Percentiles rank a stretch among this genome's conserved stretches.
Conservation (phyloP, 805 yeast species). For the Sporopachydermia lactativora region DNA sequence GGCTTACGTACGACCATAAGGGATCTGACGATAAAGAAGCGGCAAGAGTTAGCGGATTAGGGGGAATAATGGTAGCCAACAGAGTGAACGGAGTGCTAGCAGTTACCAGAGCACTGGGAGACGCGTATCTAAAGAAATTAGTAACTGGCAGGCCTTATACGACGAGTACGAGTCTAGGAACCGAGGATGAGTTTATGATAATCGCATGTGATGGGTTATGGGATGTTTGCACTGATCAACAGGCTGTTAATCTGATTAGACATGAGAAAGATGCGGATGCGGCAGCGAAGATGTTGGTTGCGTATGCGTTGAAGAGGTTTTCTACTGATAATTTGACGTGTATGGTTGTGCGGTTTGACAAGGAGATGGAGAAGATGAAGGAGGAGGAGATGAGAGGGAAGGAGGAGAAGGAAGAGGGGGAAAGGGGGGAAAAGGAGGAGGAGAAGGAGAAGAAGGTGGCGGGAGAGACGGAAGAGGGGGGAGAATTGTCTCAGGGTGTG, state of each 20-base stretch:
- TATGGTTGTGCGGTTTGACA: constrained; percentile 62
- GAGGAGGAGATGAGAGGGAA: constrained; percentile 1
- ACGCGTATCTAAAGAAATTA: constrained; percentile 76
- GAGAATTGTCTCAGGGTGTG: no score
- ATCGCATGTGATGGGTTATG: constrained; percentile 95
- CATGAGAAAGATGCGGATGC: constrained; percentile 39
- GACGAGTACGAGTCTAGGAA: constrained; percentile 62
- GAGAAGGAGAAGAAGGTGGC: no score
- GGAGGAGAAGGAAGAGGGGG: no score
- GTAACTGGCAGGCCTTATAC: constrained; percentile 90
- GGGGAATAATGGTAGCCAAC: constrained; percentile 81
- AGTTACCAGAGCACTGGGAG: constrained; percentile 88
- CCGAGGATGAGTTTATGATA: constrained; percentile 63
- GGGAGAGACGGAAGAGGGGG: no score
- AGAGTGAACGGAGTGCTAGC: constrained; percentile 95
- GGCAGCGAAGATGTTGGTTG: constrained; percentile 56
- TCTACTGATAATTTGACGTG: constrained; percentile 90
- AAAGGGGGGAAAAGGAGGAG: no score
- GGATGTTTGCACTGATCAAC: constrained; percentile 83
- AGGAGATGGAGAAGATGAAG: constrained; percentile 17
- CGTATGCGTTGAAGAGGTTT: constrained; percentile 59
- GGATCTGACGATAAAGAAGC: constrained; percentile 73
- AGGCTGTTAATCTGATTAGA: constrained; percentile 62
- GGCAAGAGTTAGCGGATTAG: constrained; percentile 57
- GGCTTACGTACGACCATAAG: constrained; percentile 88